A percentile compares a stretch with the other conserved stretches of the same genome.
Evolutionary conservation across 345 rosid genomes (phyloP).

Genomic region (Sisymbrium irio): DNA sequence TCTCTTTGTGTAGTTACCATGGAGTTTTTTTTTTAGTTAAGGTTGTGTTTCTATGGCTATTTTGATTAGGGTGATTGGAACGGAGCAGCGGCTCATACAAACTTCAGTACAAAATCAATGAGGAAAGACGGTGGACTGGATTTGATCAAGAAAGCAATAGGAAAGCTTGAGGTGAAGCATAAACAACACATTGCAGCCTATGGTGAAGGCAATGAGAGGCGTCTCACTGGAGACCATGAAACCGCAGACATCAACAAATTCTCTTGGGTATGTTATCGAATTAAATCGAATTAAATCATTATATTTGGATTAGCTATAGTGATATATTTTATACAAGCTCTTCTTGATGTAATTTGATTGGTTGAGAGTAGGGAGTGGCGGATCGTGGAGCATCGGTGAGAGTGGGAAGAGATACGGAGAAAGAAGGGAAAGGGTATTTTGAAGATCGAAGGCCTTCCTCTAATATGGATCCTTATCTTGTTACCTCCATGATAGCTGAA

Average conservation of each 20-base stretch:
- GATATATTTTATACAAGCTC: background rate
- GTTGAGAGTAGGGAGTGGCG: conserved; percentile 59
- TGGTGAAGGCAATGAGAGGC: conserved; percentile 96
- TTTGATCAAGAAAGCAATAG: conserved; percentile 81
- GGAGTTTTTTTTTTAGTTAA: background rate
- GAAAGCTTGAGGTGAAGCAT: conserved; percentile 82
- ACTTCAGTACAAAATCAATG: conserved; percentile 93
- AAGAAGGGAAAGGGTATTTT: conserved; percentile 71
- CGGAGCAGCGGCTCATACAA: conserved; percentile 98
- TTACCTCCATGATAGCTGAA: conserved; percentile 68
- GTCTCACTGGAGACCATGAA: conserved; percentile 91
- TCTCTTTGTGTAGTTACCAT: background rate
- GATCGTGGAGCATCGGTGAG: conserved; percentile 71
- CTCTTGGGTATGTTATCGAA: conserved; percentile 64
- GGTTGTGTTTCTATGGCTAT: background rate
- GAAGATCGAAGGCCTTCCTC: conserved; percentile 85
- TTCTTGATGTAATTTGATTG: background rate
- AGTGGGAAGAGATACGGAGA: conserved; percentile 76
- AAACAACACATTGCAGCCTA: conserved; percentile 84
- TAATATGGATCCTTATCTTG: conserved; percentile 80
- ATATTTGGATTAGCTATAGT: background rate
- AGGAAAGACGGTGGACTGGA: conserved; percentile 86
- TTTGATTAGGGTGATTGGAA: conserved; percentile 88
- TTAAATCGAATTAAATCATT: background rate
- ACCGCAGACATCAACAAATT: conserved; percentile 78